Evolutionary conservation across 768 basidiomycete genomes (phyloP).

Genomic region (Cubamyces lactineus): DNA sequence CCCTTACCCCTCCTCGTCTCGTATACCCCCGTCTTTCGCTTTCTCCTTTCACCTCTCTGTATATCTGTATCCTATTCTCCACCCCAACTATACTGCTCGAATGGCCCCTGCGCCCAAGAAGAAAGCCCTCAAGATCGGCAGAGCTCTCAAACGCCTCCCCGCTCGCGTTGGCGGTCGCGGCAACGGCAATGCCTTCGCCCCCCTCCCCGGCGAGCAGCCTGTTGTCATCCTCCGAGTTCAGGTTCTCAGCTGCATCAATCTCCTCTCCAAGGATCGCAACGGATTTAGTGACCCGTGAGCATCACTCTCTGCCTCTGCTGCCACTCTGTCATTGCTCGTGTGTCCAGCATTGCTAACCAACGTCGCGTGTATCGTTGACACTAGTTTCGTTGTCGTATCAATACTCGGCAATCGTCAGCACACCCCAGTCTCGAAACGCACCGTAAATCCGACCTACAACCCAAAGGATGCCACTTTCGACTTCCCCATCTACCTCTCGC

Average conservation of each 20-base stretch:
- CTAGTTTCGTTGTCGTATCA: conserved; percentile 72
- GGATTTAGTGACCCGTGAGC: conserved; percentile 81
- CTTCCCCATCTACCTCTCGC: conserved; percentile 80
- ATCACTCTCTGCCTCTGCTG: conserved; percentile 1
- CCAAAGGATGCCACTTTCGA: conserved; percentile 85
- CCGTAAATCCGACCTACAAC: conserved; percentile 65
- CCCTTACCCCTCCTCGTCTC: background rate
- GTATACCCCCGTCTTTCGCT: background rate
- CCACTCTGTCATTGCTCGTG: background rate
- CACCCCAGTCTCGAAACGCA: conserved; percentile 78
- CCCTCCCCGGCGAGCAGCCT: conserved; percentile 64
- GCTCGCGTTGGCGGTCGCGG: conserved; percentile 47
- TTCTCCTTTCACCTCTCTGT: background rate
- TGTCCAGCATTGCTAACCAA: background rate
- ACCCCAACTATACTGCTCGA: background rate
- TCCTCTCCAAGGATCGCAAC: conserved; percentile 66
- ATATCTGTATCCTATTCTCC: background rate
- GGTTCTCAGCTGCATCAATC: conserved; percentile 62
- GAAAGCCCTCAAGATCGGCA: conserved; percentile 54
- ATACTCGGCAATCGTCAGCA: conserved; percentile 60
- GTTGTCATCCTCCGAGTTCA: conserved; percentile 70
- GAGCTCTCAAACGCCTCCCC: conserved; percentile 62
- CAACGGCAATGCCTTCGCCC: conserved; percentile 42
- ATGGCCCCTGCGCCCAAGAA: conserved; percentile 42
- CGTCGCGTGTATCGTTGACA: conserved; percentile 6